These are phyloP conservation scores for Ambrosiella beaveri DNA, from an alignment of 2,329 filamentous ascomycete species.

Conservation along the genomic window DNA sequence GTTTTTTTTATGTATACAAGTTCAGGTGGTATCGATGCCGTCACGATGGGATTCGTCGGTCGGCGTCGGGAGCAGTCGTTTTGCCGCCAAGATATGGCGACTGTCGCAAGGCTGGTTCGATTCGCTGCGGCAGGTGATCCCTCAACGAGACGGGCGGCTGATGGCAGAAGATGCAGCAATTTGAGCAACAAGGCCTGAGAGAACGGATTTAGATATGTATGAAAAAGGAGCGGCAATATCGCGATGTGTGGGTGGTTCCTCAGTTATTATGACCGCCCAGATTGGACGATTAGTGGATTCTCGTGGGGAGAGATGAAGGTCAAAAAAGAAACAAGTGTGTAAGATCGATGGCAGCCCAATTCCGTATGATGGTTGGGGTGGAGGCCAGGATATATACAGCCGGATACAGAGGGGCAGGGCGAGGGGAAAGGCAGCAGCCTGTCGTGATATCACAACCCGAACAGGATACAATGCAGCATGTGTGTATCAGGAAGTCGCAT, in stretches of 20 bases:
- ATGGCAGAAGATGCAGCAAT: neutral
- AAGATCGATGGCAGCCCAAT: neutral
- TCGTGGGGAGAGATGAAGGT: neutral
- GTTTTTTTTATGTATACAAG: neutral
- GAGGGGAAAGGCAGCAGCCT: neutral
- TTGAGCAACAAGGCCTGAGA: neutral
- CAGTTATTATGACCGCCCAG: slow-evolving; percentile 3
- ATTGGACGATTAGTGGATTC: neutral
- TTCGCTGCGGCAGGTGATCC: neutral
- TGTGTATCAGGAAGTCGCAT: neutral
- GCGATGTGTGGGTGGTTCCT: neutral
- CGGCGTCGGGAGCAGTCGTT: neutral
- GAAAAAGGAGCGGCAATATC: neutral
- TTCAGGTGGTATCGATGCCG: neutral
- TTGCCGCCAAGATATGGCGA: neutral
- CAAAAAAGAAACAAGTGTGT: neutral
- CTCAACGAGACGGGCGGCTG: neutral
- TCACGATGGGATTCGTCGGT: neutral
- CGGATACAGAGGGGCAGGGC: neutral
- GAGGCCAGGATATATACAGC: neutral
- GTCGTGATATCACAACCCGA: neutral
- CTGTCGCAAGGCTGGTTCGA: neutral
- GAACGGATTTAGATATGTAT: neutral
- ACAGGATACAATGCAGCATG: neutral
- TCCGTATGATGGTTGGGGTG: neutral